These are phyloP conservation scores for Larix kaempferi DNA, from an alignment of 75 land plant species.

Conservation along the genomic window DNA sequence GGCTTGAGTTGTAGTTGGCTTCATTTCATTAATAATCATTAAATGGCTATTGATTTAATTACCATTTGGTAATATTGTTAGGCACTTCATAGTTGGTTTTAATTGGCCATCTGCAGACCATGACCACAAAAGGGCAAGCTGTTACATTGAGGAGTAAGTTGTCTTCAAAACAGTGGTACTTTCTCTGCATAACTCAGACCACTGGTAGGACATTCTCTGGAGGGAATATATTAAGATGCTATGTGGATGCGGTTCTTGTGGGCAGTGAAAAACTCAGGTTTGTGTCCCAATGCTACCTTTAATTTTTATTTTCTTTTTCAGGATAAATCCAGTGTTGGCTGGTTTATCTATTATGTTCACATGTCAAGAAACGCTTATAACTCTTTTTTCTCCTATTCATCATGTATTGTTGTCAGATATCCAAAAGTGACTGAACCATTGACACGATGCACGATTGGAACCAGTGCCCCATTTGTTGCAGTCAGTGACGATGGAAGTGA, in stretches of 20 bases:
- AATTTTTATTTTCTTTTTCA: not conserved
- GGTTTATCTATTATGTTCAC: not conserved
- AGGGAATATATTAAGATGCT: slow-evolving; percentile 74
- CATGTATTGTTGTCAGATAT: slow-evolving; percentile 45
- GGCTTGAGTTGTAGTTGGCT: not conserved
- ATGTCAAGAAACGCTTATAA: slow-evolving; percentile 4
- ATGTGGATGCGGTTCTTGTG: slow-evolving; percentile 74
- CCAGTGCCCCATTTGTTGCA: slow-evolving; percentile 24
- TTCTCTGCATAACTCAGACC: slow-evolving; percentile 77
- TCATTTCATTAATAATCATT: not conserved
- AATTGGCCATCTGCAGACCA: slow-evolving; percentile 20
- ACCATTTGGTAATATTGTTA: not conserved
- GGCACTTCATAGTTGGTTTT: not conserved
- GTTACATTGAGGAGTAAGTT: slow-evolving; percentile 39
- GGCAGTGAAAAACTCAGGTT: slow-evolving; percentile 86
- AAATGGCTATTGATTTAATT: not conserved
- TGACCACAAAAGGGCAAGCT: slow-evolving; percentile 58
- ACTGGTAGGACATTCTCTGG: slow-evolving; percentile 94
- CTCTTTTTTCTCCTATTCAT: not conserved
- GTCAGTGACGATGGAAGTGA: slow-evolving; percentile 20
- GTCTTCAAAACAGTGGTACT: slow-evolving; percentile 77
- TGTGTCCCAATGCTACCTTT: not conserved
- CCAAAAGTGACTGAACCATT: slow-evolving; percentile 72
- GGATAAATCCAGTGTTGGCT: not conserved
- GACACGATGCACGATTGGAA: slow-evolving; percentile 71